phyloP scores from a whole-genome alignment of 176 grass and related monocot species.

The Raddia guianensis region DNA sequence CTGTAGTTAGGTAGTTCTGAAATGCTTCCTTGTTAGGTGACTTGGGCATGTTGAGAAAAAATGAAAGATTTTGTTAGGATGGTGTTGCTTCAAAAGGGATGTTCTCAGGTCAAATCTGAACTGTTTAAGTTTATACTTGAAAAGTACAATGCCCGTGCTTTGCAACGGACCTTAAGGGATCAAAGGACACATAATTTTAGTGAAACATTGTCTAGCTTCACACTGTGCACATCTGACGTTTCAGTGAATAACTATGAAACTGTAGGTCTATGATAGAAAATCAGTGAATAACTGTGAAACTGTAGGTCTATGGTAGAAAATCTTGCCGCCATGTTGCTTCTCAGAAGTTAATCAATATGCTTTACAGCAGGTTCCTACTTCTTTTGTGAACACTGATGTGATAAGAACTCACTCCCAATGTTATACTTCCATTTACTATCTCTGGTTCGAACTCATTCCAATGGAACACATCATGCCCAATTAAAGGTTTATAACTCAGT shows the following conservation, averaged over 20 bases:
- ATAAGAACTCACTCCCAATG: not conserved
- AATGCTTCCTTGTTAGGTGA: not conserved
- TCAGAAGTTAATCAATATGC: not conserved
- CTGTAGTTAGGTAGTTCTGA: not conserved
- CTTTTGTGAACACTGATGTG: not conserved
- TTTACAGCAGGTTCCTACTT: not conserved
- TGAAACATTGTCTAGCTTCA: not conserved
- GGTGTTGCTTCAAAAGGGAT: not conserved
- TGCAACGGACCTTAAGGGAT: too few relatives aligned
- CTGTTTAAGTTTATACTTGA: not conserved
- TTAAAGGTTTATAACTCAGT: conserved; percentile 13
- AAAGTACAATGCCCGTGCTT: not conserved
- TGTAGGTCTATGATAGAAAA: not conserved
- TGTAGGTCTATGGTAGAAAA: too few relatives aligned
- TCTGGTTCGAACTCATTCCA: not conserved
- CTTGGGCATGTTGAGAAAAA: not conserved
- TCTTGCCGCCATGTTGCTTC: not conserved
- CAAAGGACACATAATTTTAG: too few relatives aligned
- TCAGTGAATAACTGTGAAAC: too few relatives aligned
- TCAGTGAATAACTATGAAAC: not conserved
- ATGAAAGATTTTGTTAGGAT: not conserved
- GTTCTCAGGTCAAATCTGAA: not conserved
- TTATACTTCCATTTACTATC: not conserved
- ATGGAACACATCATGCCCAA: not conserved
- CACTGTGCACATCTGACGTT: not conserved